Evolutionary conservation across 768 basidiomycete species (phyloP), one percentile per base, ranked within the genome.

Genomic region (Astraeus odoratus): DNA sequence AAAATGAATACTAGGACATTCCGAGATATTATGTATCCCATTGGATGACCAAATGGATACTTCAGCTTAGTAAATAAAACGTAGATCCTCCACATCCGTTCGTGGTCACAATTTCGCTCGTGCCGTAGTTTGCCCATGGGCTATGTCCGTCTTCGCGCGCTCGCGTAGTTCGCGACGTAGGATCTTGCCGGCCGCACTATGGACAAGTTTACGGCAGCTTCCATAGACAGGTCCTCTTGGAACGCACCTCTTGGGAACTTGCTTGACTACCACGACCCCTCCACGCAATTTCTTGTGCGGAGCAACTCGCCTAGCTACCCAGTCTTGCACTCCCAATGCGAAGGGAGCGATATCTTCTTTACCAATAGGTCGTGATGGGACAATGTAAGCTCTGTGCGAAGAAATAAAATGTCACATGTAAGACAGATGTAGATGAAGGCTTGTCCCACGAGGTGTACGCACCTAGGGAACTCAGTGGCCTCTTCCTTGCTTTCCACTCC

Each of bases 181-280:
- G 55, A 96, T 96, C 66, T 95, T 94, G 3, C 92, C 92, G 43
- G 88, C 77, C 25, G 89, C 80, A 53, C 88, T 91, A 49, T 57
- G 49, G 40, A 44, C 20, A 35, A 26, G 34, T 15, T 40, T 5
- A 6, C 20, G 29, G 23, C 18, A 43, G 29, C 15, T 26, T 7
- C 5, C 5, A 12, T 9, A 9, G 24, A 24, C 16, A 10, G 48
- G 24, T 13, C 15, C 19, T 10, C 26, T 13, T 9, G 22, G 5
- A 9, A 9, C 38, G 1, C 7, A 59, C 64, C 64, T 64, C 43
- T 65, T 64, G 9, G 64, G 64, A 18, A 66, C 53, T 26, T 64
- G 63, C 30, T 80, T 75, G 33, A 89, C 69, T 3, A 80, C 55
- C 1, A 82, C 65, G 15, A 88, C 76, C 6, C 71, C 89, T 42